Conservation (phyloP, 768 basidiomycete species). For the Pleurotus tuber-regium region DNA sequence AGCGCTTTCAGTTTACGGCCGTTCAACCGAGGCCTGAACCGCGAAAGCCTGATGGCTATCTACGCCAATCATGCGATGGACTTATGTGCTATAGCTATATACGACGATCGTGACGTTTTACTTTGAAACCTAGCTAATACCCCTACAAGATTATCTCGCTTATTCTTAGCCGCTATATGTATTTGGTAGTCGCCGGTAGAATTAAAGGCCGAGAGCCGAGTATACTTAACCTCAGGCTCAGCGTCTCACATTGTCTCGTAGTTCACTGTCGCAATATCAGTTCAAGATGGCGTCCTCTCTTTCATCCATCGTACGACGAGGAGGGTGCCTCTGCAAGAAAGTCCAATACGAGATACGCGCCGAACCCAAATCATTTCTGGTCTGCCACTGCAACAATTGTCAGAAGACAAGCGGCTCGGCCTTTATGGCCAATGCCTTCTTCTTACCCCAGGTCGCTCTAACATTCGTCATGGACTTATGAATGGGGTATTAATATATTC, state of each 20-base stretch:
- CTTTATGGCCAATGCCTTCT: slow-evolving; percentile 38
- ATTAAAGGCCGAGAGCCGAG: not conserved
- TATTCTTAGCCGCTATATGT: too few species aligned
- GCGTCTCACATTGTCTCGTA: not conserved
- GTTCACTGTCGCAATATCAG: too few species aligned
- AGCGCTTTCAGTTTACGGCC: too few species aligned
- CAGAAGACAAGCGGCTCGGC: slow-evolving; percentile 40
- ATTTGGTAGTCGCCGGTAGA: too few species aligned
- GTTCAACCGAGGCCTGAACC: too few species aligned
- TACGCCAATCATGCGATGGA: too few species aligned
- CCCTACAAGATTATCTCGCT: too few species aligned
- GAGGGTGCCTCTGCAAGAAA: slow-evolving; percentile 36
- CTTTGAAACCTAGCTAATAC: too few species aligned
- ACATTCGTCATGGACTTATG: not conserved
- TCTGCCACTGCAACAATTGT: slow-evolving; percentile 44
- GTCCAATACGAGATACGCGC: slow-evolving; percentile 34
- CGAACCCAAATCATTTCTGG: slow-evolving; percentile 33
- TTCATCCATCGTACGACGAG: slow-evolving; percentile 12
- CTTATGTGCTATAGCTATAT: too few species aligned
- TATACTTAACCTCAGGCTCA: not conserved
- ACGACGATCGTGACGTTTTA: too few species aligned
- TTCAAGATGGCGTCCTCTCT: not conserved
- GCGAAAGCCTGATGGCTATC: too few species aligned
- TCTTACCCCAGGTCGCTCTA: slow-evolving; percentile 30
- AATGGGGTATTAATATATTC: not conserved